phyloP scores from a whole-genome alignment of 345 rosid species.

The Luvunga scandens region DNA sequence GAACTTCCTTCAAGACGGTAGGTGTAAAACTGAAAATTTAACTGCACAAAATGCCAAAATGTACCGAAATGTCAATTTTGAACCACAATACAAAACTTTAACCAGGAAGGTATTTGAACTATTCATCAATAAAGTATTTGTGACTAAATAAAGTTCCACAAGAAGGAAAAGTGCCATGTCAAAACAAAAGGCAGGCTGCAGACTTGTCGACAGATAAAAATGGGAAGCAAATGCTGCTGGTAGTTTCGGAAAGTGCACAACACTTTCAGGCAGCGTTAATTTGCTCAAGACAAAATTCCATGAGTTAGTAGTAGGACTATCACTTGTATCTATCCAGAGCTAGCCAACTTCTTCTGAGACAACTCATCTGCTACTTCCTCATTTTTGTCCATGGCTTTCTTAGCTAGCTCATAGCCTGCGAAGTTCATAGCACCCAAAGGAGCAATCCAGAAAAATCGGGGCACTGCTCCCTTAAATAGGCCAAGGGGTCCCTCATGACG shows the following conservation, averaged over 20 bases:
- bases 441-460: slow-evolving; percentile 98
- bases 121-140: neutral
- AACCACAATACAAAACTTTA: slow-evolving; percentile 11
- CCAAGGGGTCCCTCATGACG: slow-evolving; percentile 95
- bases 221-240: slow-evolving; percentile 13
- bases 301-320: neutral
- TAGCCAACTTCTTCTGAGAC: slow-evolving; percentile 38
- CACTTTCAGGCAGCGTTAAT: slow-evolving; percentile 22
- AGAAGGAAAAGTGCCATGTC: neutral
- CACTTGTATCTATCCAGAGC: slow-evolving; percentile 23
- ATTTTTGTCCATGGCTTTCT: slow-evolving; percentile 79
- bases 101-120: slow-evolving; percentile 4
- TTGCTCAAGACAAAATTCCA: neutral
- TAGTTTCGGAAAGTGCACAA: slow-evolving; percentile 15
- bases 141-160: neutral
- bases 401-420: slow-evolving; percentile 92
- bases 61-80: slow-evolving; percentile 3
- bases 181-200: slow-evolving; percentile 8
- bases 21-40: neutral
- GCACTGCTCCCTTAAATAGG: slow-evolving; percentile 89
- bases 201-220: slow-evolving; percentile 38
- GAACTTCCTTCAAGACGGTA: too few relatives aligned
- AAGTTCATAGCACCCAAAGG: slow-evolving; percentile 99
- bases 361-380: slow-evolving; percentile 40
- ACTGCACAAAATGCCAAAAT: slow-evolving; percentile 19